Conservation (phyloP, 331 rosid species). For the Quercus phellos region DNA sequence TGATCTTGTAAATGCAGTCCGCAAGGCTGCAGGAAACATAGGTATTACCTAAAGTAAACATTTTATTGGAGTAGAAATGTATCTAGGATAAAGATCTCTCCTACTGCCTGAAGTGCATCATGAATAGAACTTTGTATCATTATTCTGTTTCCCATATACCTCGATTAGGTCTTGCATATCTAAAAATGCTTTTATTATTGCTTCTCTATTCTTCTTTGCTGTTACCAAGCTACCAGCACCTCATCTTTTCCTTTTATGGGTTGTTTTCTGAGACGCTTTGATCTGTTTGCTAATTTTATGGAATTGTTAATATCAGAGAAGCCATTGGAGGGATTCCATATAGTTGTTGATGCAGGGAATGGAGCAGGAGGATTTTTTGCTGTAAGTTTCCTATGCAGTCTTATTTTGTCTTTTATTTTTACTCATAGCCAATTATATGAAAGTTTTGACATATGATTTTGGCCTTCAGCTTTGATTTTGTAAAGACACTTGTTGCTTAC, state of each 20-base stretch:
- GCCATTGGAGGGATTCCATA: constrained; percentile 91
- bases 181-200: neutral
- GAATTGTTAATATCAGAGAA: constrained; percentile 46
- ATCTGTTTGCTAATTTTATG: constrained; percentile 17
- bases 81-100: constrained; percentile 14
- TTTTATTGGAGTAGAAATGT: constrained; percentile 13
- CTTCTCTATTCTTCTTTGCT: neutral
- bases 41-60: constrained; percentile 43
- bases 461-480: neutral
- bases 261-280: constrained; percentile 14
- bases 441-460: neutral
- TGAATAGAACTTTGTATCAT: neutral
- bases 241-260: constrained; percentile 2
- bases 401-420: neutral
- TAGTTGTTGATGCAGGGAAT: constrained; percentile 93
- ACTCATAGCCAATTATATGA: neutral
- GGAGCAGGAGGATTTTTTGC: constrained; percentile 97
- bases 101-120: constrained; percentile 2
- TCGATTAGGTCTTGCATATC: neutral
- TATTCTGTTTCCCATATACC: neutral
- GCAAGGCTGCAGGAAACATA: constrained; percentile 78
- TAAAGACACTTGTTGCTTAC: neutral
- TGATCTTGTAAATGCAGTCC: constrained; percentile 81
- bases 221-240: neutral
- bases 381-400: constrained; percentile 34